A percentile compares a stretch with the other conserved stretches of the same genome.
phyloP scores from a whole-genome alignment of 2,329 filamentous ascomycete genomes.

The Cladophialophora bantiana region DNA sequence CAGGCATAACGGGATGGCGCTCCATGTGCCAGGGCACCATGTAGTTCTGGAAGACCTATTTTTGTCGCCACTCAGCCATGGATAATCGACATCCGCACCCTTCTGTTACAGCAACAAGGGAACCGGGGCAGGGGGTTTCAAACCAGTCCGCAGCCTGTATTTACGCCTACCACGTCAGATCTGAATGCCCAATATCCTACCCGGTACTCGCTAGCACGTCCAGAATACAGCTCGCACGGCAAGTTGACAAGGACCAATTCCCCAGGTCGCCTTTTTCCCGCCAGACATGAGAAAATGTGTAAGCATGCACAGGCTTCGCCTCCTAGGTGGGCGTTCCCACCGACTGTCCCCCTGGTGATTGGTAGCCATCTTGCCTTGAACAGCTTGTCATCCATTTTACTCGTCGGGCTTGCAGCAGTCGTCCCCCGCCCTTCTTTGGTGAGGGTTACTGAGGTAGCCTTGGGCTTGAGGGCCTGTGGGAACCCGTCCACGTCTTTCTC shows the following conservation, averaged over 20 bases:
- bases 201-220: neutral
- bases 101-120: constrained; percentile 6
- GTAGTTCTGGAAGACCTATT: constrained; percentile 28
- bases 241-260: neutral
- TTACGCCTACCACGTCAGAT: constrained; percentile 31
- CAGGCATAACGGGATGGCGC: no score
- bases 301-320: constrained; percentile 21
- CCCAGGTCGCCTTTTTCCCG: neutral
- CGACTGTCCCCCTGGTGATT: neutral
- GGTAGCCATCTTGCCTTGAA: neutral
- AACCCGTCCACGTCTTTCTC: constrained; percentile 2
- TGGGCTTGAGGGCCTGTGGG: neutral
- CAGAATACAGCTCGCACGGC: neutral
- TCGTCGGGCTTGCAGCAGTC: neutral
- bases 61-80: constrained; percentile 34
- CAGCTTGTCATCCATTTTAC: neutral
- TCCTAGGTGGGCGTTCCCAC: neutral
- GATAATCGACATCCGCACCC: neutral
- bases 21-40: neutral
- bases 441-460: neutral
- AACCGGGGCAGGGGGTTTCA: neutral
- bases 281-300: constrained; percentile 10
- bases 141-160: constrained; percentile 15
- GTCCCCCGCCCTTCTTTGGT: neutral
- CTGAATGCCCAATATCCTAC: constrained; percentile 1